Percentiles rank a stretch among this genome's conserved stretches.
Evolutionary conservation across 1,284 basidiomycete genomes (phyloP).

Genomic region (Ceratobasidium sp.): DNA sequence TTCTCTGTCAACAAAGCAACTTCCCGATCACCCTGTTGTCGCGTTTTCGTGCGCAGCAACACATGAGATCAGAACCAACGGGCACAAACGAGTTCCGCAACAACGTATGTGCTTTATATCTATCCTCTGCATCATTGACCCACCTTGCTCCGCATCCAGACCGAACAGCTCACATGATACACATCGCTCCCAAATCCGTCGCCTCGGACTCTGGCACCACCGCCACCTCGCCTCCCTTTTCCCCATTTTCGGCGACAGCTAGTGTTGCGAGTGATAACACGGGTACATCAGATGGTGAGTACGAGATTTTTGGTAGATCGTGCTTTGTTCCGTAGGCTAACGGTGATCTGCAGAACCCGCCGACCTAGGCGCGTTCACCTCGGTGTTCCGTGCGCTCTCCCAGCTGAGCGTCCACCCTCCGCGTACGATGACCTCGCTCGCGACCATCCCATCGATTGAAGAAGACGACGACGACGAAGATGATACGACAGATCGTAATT

Average conservation of each 20-base stretch:
- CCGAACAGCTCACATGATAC: constrained; percentile 21
- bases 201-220: constrained; percentile 48
- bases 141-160: not conserved
- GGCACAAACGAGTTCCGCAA: too few relatives aligned
- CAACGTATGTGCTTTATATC: not conserved
- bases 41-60: constrained; percentile 8
- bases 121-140: not conserved
- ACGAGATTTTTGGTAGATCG: constrained; percentile 32
- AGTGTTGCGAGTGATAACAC: constrained; percentile 62
- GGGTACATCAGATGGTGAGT: constrained; percentile 72
- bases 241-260: constrained; percentile 62
- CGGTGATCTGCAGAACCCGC: constrained; percentile 65
- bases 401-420: constrained; percentile 61
- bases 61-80: constrained; percentile 18
- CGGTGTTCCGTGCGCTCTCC: constrained; percentile 73
- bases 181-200: constrained; percentile 33
- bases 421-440: constrained; percentile 47
- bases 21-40: not conserved
- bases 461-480: constrained; percentile 31
- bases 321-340: constrained; percentile 4
- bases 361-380: constrained; percentile 77
- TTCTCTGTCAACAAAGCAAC: not conserved
- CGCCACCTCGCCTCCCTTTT: constrained; percentile 61
- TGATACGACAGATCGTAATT: constrained; percentile 38
- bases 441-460: not conserved